Evolutionary conservation across 2,329 filamentous ascomycete species (phyloP).

Genomic region (Ophiostoma himal-ulmi): DNA sequence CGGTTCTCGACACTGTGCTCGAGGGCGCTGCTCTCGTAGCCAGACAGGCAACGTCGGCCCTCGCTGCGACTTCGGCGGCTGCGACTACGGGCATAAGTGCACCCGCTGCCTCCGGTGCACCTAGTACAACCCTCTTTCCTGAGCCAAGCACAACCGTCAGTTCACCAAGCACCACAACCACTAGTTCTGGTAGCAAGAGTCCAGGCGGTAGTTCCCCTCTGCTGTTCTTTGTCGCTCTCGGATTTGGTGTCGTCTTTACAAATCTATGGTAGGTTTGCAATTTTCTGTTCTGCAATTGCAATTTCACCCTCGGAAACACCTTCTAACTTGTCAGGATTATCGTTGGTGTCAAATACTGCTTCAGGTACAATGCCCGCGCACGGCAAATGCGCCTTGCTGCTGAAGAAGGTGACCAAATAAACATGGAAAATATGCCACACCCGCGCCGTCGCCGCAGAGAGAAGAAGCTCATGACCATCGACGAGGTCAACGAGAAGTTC

Average conservation of each 20-base stretch:
- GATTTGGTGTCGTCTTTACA: constrained; percentile 97
- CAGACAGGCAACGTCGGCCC: constrained; percentile 28
- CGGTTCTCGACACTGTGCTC: constrained; percentile 28
- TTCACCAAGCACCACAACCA: neutral
- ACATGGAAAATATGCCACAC: constrained; percentile 75
- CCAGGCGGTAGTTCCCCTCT: constrained; percentile 38
- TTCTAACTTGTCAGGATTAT: constrained; percentile 68
- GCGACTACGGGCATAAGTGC: constrained; percentile 11
- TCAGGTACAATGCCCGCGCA: constrained; percentile 93
- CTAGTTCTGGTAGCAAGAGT: neutral
- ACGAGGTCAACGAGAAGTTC: constrained; percentile 97
- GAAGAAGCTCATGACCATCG: constrained; percentile 99
- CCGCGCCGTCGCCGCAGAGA: constrained; percentile 82
- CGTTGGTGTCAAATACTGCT: constrained; percentile 98
- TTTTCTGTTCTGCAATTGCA: neutral
- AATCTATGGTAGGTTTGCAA: constrained; percentile 76
- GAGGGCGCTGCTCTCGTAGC: constrained; percentile 30
- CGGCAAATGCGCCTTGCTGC: constrained; percentile 67
- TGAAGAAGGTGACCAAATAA: constrained; percentile 83
- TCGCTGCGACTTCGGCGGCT: constrained; percentile 13
- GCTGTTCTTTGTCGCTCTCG: constrained; percentile 51
- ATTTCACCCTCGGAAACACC: neutral
- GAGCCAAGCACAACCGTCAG: neutral
- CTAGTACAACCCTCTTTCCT: neutral
- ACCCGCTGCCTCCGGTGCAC: neutral